A percentile compares a stretch with the other conserved stretches of the same genome.
phyloP scores from a whole-genome alignment of 805 yeast species.

The Yarrowia osloensis region DNA sequence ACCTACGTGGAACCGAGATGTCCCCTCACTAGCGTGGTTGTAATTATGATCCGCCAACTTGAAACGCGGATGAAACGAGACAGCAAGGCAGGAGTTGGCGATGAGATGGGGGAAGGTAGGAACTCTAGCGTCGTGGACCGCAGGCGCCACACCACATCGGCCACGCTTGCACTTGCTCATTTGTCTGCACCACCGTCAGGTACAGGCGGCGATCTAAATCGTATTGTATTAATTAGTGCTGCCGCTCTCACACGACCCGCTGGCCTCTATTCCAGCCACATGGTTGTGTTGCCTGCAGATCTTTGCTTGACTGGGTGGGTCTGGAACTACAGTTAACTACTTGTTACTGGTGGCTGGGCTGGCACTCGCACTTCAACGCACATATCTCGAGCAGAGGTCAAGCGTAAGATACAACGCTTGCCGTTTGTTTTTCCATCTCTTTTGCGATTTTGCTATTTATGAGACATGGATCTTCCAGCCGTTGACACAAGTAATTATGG shows the following conservation, averaged over 20 bases:
- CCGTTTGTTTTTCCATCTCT: neutral
- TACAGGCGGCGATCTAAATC: neutral
- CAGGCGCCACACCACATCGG: neutral
- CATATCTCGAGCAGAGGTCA: too few relatives aligned
- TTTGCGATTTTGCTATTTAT: conserved; percentile 14
- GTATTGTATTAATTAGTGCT: neutral
- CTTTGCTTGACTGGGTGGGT: neutral
- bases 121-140: neutral
- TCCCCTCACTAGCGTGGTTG: neutral
- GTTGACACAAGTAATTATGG: conserved; percentile 15
- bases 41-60: neutral
- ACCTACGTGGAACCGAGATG: neutral
- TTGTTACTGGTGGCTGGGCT: too few relatives aligned
- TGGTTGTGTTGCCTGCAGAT: neutral
- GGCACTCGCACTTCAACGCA: too few relatives aligned
- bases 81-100: conserved; percentile 4
- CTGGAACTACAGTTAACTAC: too few relatives aligned
- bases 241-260: neutral
- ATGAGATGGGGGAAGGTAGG: neutral
- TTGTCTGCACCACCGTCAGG: neutral
- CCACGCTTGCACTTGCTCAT: neutral
- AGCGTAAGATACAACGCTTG: too few relatives aligned
- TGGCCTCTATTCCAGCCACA: neutral
- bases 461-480: conserved; percentile 19
- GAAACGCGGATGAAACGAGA: conserved; percentile 1